These are phyloP conservation scores for Trypethelium eluteriae DNA, from an alignment of 495 filamentous ascomycete species.

Conservation along the genomic window DNA sequence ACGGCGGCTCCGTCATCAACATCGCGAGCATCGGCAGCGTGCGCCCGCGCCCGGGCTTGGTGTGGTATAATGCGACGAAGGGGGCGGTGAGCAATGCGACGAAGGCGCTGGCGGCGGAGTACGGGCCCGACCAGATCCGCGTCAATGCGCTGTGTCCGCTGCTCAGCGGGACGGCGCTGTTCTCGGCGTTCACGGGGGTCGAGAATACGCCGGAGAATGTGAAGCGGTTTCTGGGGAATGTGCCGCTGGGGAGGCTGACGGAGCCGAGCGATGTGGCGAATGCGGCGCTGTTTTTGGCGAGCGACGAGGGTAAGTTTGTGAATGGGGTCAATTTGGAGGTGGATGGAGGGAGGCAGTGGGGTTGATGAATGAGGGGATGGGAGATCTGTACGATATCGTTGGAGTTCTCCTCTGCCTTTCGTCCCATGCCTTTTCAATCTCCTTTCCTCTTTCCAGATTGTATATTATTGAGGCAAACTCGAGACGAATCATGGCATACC, in stretches of 20 bases:
- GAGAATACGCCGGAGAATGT: slow-evolving; percentile 60
- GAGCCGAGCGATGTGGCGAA: slow-evolving; percentile 30
- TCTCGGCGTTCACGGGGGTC: slow-evolving; percentile 58
- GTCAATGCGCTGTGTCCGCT: slow-evolving; percentile 26
- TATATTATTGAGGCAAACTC: too few relatives aligned
- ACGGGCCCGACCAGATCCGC: slow-evolving; percentile 27
- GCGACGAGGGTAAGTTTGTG: slow-evolving; percentile 31
- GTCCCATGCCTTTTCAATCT: too few relatives aligned
- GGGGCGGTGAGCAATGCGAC: slow-evolving; percentile 29
- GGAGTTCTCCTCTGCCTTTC: too few relatives aligned
- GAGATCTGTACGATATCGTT: too few relatives aligned
- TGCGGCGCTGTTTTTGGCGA: slow-evolving; percentile 30
- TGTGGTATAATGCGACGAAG: slow-evolving; percentile 30
- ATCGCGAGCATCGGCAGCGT: slow-evolving; percentile 30
- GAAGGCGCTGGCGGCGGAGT: slow-evolving; percentile 26
- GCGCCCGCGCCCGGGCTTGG: slow-evolving; percentile 25
- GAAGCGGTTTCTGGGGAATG: slow-evolving; percentile 56
- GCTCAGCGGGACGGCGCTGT: slow-evolving; percentile 44
- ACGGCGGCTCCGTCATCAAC: slow-evolving; percentile 26
- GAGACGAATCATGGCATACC: too few relatives aligned
- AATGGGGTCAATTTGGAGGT: slow-evolving; percentile 29
- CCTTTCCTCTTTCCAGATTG: too few relatives aligned
- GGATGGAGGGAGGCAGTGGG: slow-evolving; percentile 26
- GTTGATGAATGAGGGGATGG: neutral
- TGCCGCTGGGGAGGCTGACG: slow-evolving; percentile 41